Conservation (phyloP, 108 stramenopile genomes). For the Skeletonema menzelii region DNA sequence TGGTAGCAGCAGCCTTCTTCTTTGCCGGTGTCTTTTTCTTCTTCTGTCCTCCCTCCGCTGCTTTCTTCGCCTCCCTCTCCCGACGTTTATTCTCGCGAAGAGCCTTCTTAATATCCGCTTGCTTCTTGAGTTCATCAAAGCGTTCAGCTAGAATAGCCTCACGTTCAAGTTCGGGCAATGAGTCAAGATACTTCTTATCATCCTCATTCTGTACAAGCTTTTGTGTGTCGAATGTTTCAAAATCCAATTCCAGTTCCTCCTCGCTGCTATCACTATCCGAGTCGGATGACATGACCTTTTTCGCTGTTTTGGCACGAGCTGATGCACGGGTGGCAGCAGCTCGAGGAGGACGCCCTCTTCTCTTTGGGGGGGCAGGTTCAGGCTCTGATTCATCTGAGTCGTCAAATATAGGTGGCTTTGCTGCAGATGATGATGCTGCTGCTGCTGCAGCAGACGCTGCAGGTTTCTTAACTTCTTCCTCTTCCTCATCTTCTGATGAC, state of each 20-base stretch:
- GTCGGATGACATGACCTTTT: constrained; percentile 46
- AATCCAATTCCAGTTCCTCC: constrained; percentile 80
- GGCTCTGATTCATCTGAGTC: constrained; percentile 30
- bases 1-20: constrained; percentile 27
- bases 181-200: constrained; percentile 81
- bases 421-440: not conserved
- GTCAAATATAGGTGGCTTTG: constrained; percentile 32
- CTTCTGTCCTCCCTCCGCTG: constrained; percentile 30
- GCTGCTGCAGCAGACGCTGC: constrained; percentile 26
- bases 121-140: constrained; percentile 84
- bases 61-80: constrained; percentile 42
- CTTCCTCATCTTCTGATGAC: constrained; percentile 47
- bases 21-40: constrained; percentile 45
- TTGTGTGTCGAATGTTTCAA: constrained; percentile 78
- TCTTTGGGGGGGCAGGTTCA: constrained; percentile 30
- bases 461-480: constrained; percentile 59
- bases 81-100: constrained; percentile 59
- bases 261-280: constrained; percentile 54
- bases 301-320: constrained; percentile 15
- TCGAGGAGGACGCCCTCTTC: constrained; percentile 39
- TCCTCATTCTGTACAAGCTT: constrained; percentile 73
- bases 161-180: constrained; percentile 84
- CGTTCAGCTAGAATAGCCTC: constrained; percentile 87
- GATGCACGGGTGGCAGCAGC: constrained; percentile 35
- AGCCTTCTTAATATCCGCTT: constrained; percentile 86